Conservation (phyloP, 2,329 filamentous ascomycete genomes). For the Penicillium sp. region DNA sequence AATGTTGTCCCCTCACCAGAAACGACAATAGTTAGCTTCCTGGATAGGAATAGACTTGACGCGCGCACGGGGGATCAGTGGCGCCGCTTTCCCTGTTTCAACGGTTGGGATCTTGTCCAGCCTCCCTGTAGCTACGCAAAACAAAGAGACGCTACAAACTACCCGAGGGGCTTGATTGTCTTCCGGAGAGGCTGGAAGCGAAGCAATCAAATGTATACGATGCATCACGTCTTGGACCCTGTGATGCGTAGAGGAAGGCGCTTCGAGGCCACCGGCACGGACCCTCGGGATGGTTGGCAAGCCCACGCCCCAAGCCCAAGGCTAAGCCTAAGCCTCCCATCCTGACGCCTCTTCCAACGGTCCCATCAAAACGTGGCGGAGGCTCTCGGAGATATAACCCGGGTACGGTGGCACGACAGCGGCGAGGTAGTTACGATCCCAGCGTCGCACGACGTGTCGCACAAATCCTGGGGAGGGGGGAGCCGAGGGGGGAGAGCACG, state of each 20-base stretch:
- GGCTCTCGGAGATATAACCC: constrained; percentile 9
- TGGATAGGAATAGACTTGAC: background rate
- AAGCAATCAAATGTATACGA: background rate
- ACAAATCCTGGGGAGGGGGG: constrained; percentile 13
- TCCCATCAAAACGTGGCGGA: constrained; percentile 15
- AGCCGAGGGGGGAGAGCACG: constrained; percentile 1
- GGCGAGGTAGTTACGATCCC: constrained; percentile 9
- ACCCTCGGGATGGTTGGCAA: background rate
- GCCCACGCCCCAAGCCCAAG: background rate
- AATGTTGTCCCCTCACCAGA: background rate
- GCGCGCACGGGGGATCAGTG: background rate
- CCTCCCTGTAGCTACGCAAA: background rate
- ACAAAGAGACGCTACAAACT: background rate
- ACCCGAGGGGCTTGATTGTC: background rate
- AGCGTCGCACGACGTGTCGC: constrained; percentile 17
- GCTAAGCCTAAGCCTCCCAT: background rate
- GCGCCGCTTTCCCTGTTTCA: constrained; percentile 3
- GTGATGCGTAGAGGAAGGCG: constrained; percentile 18
- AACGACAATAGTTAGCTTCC: background rate
- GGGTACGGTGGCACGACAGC: background rate
- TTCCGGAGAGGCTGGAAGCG: background rate
- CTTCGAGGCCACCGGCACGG: constrained; percentile 6
- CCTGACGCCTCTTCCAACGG: constrained; percentile 7
- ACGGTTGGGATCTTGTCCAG: constrained; percentile 3
- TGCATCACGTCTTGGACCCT: constrained; percentile 13